A percentile compares a stretch with the other conserved stretches of the same genome.
These are phyloP conservation scores for Raddia guianensis DNA, from an alignment of 176 grass and related monocot genomes.

Conservation along the genomic window DNA sequence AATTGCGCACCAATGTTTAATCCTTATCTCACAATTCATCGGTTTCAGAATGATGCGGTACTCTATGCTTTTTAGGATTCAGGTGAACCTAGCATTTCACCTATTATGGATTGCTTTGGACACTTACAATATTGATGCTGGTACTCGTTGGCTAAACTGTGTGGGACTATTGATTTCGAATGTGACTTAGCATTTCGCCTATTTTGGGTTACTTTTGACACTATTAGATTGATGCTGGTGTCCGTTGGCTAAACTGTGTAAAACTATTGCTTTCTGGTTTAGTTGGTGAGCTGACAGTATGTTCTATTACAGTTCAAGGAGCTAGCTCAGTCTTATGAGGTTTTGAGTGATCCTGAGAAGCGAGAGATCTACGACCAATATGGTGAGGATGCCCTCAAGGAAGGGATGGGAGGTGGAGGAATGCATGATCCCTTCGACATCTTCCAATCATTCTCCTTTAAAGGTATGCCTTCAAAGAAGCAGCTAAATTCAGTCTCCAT, in stretches of 20 bases:
- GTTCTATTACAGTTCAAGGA: conserved; percentile 78
- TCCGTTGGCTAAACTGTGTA: neutral
- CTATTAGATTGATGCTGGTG: neutral
- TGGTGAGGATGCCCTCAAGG: conserved; percentile 94
- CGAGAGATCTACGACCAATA: conserved; percentile 86
- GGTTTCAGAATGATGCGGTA: neutral
- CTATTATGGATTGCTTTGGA: no score
- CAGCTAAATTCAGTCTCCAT: neutral
- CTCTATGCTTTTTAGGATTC: neutral
- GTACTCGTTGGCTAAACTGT: no score
- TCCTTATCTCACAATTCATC: neutral
- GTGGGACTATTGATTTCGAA: no score
- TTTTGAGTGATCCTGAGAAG: conserved; percentile 89
- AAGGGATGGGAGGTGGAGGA: conserved; percentile 80
- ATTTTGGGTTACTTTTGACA: neutral
- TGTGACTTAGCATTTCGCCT: no score
- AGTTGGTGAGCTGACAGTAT: neutral
- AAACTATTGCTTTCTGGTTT: neutral
- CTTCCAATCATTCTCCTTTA: conserved; percentile 84
- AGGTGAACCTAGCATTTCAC: neutral
- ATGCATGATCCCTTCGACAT: conserved; percentile 90
- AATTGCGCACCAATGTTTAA: neutral
- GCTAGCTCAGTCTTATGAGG: conserved; percentile 85
- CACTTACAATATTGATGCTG: no score
- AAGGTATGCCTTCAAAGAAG: conserved; percentile 32